Evolutionary conservation across 495 filamentous ascomycete species (phyloP).

Genomic region (Aspergillus conjunctus): DNA sequence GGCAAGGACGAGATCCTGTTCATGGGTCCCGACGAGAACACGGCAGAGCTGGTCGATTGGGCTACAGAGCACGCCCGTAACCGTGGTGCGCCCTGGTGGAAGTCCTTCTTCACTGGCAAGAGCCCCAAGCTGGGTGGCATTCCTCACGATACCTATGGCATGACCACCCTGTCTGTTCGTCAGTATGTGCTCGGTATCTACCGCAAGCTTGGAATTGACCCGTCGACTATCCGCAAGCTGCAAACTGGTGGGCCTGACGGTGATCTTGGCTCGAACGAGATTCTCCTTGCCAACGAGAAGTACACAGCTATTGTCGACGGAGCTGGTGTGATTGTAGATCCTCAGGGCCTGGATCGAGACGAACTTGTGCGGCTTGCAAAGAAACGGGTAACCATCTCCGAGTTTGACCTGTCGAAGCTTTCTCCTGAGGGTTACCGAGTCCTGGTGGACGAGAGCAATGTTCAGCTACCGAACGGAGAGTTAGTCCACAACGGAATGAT

Average conservation of each 20-base stretch:
- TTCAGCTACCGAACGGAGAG: slow-evolving; percentile 84
- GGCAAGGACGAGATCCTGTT: slow-evolving; percentile 95
- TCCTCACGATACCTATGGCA: slow-evolving; percentile 93
- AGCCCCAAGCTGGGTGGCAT: slow-evolving; percentile 94
- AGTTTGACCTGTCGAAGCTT: slow-evolving; percentile 84
- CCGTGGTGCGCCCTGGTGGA: slow-evolving; percentile 97
- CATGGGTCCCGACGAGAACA: slow-evolving; percentile 99
- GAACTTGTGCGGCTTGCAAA: slow-evolving; percentile 86
- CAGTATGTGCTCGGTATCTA: slow-evolving; percentile 97
- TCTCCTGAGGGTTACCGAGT: slow-evolving; percentile 87
- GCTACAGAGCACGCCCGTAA: slow-evolving; percentile 89
- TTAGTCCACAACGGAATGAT: slow-evolving; percentile 84
- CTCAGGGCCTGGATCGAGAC: slow-evolving; percentile 79
- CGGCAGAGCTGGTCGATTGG: slow-evolving; percentile 95
- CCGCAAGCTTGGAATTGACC: slow-evolving; percentile 87
- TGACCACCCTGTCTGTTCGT: slow-evolving; percentile 95
- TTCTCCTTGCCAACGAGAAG: slow-evolving; percentile 91
- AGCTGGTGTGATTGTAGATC: slow-evolving; percentile 90
- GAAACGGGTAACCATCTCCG: slow-evolving; percentile 82
- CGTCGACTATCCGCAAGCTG: slow-evolving; percentile 81
- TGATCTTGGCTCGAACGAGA: slow-evolving; percentile 96
- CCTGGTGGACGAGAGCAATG: slow-evolving; percentile 86
- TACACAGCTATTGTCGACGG: slow-evolving; percentile 94
- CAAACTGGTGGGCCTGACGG: slow-evolving; percentile 98
- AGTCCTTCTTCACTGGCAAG: slow-evolving; percentile 99